Evolutionary conservation across 2,329 filamentous ascomycete genomes (phyloP).

Genomic region (Chalara sp.): DNA sequence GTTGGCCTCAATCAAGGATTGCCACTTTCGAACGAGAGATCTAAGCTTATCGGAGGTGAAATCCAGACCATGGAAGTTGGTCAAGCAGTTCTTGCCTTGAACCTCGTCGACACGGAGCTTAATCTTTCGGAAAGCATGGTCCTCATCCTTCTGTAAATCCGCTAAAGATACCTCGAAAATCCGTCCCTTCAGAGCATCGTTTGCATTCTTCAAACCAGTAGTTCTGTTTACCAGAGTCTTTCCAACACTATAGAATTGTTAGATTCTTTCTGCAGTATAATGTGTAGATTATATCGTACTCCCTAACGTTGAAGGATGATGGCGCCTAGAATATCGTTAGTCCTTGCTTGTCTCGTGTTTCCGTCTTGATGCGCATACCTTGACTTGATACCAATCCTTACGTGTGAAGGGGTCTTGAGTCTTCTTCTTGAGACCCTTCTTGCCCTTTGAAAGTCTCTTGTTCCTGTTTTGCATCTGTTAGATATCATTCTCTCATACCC

Average conservation of each 20-base stretch:
- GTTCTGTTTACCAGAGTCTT: slow-evolving; percentile 99
- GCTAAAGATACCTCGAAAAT: slow-evolving; percentile 98
- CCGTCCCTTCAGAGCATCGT: slow-evolving; percentile 96
- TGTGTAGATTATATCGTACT: slow-evolving; percentile 50
- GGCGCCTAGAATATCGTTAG: slow-evolving; percentile 58
- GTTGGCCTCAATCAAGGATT: slow-evolving; percentile 98
- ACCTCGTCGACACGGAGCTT: slow-evolving; percentile 98
- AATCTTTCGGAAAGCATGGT: slow-evolving; percentile 99
- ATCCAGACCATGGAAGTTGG: slow-evolving; percentile 99
- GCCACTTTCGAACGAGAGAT: slow-evolving; percentile 99
- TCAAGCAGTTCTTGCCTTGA: slow-evolving; percentile 99
- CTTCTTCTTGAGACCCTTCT: slow-evolving; percentile 99
- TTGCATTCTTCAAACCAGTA: slow-evolving; percentile 99
- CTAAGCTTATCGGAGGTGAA: slow-evolving; percentile 99
- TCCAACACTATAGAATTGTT: slow-evolving; percentile 68
- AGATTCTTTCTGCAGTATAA: slow-evolving; percentile 21
- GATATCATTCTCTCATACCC: slow-evolving; percentile 11
- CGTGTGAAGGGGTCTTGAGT: slow-evolving; percentile 94
- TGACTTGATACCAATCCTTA: slow-evolving; percentile 99
- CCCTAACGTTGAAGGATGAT: slow-evolving; percentile 89
- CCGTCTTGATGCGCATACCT: slow-evolving; percentile 47
- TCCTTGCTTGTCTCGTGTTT: not conserved
- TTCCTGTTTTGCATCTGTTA: slow-evolving; percentile 54
- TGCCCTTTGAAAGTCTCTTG: slow-evolving; percentile 99
- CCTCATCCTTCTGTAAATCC: slow-evolving; percentile 99